A percentile compares a stretch with the other conserved stretches of the same genome.
phyloP scores from a whole-genome alignment of 2,329 filamentous ascomycete genomes.

The Tolypocladium paradoxum region DNA sequence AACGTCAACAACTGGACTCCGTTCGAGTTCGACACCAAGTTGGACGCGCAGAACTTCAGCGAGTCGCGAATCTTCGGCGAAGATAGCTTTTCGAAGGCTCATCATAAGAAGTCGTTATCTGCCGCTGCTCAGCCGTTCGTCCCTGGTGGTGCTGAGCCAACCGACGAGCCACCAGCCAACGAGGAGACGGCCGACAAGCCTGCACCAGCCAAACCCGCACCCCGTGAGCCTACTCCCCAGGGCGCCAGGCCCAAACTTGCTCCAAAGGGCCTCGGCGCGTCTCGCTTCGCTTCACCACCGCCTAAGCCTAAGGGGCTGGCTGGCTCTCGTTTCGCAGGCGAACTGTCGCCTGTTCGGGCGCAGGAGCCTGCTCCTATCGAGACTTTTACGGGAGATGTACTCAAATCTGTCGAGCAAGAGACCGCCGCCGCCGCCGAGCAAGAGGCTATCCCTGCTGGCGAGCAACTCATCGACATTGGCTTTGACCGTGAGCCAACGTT shows the following conservation, averaged over 20 bases:
- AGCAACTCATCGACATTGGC: background rate
- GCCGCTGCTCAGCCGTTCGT: constrained; percentile 61
- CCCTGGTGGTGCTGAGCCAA: constrained; percentile 26
- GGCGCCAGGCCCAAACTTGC: constrained; percentile 19
- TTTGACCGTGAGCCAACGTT: constrained; percentile 41
- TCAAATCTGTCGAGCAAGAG: constrained; percentile 19
- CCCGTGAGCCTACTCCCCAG: constrained; percentile 10
- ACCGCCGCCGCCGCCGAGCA: background rate
- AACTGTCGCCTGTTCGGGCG: constrained; percentile 20
- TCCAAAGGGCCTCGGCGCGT: constrained; percentile 28
- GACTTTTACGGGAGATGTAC: constrained; percentile 14
- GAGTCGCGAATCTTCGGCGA: constrained; percentile 39
- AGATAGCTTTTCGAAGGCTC: constrained; percentile 26
- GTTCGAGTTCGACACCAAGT: constrained; percentile 46
- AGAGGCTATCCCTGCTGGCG: background rate
- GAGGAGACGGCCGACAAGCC: constrained; percentile 12
- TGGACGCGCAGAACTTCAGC: constrained; percentile 39
- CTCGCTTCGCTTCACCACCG: constrained; percentile 36
- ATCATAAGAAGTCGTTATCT: constrained; percentile 44
- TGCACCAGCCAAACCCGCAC: constrained; percentile 7
- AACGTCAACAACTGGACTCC: constrained; percentile 37
- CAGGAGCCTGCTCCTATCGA: constrained; percentile 12
- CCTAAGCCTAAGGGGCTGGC: constrained; percentile 31
- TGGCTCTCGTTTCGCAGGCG: constrained; percentile 33
- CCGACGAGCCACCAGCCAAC: constrained; percentile 8